Evolutionary conservation across 768 basidiomycete species (phyloP).

Genomic region (Ephemerocybe angulata): DNA sequence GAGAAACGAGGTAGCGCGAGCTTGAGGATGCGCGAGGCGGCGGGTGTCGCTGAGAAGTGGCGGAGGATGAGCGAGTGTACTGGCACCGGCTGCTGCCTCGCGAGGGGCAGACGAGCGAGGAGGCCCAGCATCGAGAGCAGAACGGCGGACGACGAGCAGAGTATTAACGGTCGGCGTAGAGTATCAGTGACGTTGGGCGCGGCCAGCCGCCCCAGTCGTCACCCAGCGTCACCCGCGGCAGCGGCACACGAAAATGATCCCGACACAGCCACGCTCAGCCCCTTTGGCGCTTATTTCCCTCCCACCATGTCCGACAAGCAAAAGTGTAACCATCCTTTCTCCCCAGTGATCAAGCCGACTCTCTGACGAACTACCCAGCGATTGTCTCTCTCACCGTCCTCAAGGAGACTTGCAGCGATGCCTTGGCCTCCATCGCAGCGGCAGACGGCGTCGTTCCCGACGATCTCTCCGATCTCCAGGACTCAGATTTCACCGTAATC

Average conservation of each 20-base stretch:
- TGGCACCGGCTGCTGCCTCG: constrained; percentile 3
- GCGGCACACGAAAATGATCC: constrained; percentile 10
- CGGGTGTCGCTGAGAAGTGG: constrained; percentile 3
- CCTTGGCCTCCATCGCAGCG: constrained; percentile 26
- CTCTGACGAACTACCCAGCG: constrained; percentile 19
- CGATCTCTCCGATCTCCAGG: constrained; percentile 20
- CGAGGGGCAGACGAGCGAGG: not conserved
- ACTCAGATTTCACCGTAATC: constrained; percentile 33
- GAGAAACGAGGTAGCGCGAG: constrained; percentile 9
- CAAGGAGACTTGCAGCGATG: constrained; percentile 36
- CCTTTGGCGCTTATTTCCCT: not conserved
- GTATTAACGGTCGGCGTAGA: constrained; percentile 6
- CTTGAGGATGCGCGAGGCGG: constrained; percentile 2
- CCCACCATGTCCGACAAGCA: constrained; percentile 36
- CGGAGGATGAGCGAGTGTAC: constrained; percentile 9
- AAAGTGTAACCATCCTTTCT: constrained; percentile 26
- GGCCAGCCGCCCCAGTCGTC: constrained; percentile 6
- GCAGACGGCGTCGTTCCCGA: constrained; percentile 13
- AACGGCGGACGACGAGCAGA: constrained; percentile 10
- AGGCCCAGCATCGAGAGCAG: constrained; percentile 34
- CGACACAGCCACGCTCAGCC: constrained; percentile 7
- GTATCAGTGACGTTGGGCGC: not conserved
- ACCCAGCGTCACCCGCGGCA: constrained; percentile 10
- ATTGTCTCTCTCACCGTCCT: constrained; percentile 30
- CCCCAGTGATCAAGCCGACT: not conserved